Percentiles rank a stretch among this genome's conserved stretches.
Conservation (phyloP, 441 rosid genomes). For the Aleurites moluccanus region DNA sequence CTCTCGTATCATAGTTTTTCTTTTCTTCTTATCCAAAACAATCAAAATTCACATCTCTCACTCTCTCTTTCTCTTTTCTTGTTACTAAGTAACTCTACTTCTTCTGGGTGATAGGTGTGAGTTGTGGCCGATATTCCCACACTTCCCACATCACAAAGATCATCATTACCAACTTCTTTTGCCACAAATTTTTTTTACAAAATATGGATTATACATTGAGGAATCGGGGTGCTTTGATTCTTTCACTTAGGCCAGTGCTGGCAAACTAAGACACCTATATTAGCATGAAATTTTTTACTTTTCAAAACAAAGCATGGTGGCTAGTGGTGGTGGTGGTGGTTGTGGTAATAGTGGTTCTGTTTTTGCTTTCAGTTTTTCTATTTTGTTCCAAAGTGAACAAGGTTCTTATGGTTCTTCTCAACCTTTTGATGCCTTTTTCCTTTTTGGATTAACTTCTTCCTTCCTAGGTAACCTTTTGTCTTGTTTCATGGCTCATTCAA, state of each 20-base stretch:
- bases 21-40: not conserved
- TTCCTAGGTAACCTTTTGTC: conserved; percentile 41
- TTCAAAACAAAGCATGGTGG: conserved; percentile 38
- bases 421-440: conserved; percentile 44
- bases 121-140: conserved; percentile 54
- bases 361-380: conserved; percentile 40
- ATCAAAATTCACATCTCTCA: not conserved
- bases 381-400: conserved; percentile 42
- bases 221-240: conserved; percentile 5
- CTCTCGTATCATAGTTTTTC: not conserved
- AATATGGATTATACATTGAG: not conserved
- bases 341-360: conserved; percentile 20
- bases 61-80: not conserved
- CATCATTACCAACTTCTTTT: conserved; percentile 78
- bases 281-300: not conserved
- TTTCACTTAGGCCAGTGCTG: conserved; percentile 15
- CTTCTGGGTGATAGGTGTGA: conserved; percentile 68
- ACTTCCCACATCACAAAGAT: conserved; percentile 72
- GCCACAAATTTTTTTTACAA: conserved; percentile 42
- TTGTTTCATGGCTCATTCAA: too few relatives aligned
- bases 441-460: conserved; percentile 49
- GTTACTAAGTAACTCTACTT: conserved; percentile 1
- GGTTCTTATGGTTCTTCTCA: conserved; percentile 34
- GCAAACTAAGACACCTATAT: conserved; percentile 25
- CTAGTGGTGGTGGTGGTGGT: conserved; percentile 23